A percentile compares a stretch with the other conserved stretches of the same genome.
phyloP scores from a whole-genome alignment of 2,329 filamentous ascomycete species.

The Pestalotiopsis sp. region DNA sequence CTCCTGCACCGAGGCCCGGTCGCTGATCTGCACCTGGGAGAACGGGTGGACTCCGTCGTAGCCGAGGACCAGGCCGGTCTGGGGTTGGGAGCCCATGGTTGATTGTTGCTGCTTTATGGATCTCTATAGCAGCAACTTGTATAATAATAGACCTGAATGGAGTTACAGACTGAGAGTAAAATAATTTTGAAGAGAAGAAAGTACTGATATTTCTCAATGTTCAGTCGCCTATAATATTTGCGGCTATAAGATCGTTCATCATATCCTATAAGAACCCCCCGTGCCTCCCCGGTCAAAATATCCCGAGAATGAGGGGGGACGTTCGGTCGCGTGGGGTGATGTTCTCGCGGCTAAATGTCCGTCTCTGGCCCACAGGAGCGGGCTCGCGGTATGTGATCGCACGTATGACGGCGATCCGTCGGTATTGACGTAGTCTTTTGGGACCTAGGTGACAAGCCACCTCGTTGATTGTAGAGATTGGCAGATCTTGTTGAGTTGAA shows the following conservation, averaged over 20 bases:
- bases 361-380: background rate
- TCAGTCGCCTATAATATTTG: no score
- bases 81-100: constrained; percentile 26
- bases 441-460: background rate
- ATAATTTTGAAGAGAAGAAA: no score
- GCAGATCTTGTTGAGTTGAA: no score
- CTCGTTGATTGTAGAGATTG: no score
- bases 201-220: no score
- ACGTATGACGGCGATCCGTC: background rate
- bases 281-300: background rate
- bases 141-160: no score
- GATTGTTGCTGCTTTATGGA: background rate
- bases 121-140: no score
- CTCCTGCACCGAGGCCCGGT: constrained; percentile 60
- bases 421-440: background rate
- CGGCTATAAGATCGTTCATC: no score
- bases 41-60: constrained; percentile 60
- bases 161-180: no score
- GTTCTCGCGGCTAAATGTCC: constrained; percentile 12
- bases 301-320: constrained; percentile 6
- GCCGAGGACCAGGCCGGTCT: constrained; percentile 46
- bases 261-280: no score
- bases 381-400: background rate
- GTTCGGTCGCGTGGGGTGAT: constrained; percentile 10
- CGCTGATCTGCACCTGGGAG: constrained; percentile 50